Conservation (phyloP, 306 rosid species). For the Hylodesmum podocarpum region DNA sequence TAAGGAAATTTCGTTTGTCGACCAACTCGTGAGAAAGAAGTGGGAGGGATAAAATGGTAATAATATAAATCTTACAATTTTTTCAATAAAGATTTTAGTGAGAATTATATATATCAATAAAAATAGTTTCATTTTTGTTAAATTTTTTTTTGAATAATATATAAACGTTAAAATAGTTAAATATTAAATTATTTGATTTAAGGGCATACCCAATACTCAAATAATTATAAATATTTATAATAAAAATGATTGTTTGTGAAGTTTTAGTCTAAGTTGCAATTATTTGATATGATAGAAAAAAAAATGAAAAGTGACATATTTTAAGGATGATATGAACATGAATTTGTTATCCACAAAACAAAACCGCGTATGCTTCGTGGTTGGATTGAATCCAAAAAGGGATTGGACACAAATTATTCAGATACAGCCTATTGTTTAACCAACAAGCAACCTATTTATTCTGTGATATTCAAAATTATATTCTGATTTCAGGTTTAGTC, state of each 20-base stretch:
- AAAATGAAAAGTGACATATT: background rate
- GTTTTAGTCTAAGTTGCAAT: background rate
- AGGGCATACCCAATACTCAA: background rate
- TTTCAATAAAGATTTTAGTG: too few relatives aligned
- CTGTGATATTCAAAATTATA: background rate
- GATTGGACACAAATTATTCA: background rate
- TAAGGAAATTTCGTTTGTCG: too few relatives aligned
- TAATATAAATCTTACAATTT: background rate
- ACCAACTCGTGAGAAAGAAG: background rate
- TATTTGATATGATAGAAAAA: background rate
- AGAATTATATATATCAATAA: background rate
- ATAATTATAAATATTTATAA: background rate
- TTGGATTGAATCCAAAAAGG: slow-evolving; percentile 5
- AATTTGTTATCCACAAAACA: slow-evolving; percentile 31
- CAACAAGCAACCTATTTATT: slow-evolving; percentile 7
- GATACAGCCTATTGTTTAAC: background rate
- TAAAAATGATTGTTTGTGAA: background rate
- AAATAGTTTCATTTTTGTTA: too few relatives aligned
- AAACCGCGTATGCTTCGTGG: slow-evolving; percentile 28
- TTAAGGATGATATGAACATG: background rate
- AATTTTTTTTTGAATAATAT: too few relatives aligned
- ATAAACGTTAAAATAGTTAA: too few relatives aligned
- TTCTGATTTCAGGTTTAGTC: background rate
- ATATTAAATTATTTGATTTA: too few relatives aligned
- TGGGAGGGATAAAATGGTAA: background rate